Base-by-base conservation (phyloP, 1,284 basidiomycete species). In the Puccinia sorghi region DNA sequence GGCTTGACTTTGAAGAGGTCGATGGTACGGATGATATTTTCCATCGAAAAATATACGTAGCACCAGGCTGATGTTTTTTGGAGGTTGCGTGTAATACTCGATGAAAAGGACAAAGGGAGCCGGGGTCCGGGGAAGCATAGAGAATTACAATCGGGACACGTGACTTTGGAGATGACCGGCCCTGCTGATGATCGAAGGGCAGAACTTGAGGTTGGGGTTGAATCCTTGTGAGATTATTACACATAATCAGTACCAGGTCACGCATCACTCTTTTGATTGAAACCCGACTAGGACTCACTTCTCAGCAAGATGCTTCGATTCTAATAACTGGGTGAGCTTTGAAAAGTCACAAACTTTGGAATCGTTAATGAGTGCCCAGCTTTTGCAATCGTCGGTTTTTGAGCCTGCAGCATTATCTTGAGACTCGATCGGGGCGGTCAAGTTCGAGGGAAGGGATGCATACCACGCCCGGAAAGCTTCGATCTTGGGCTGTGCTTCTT, bases 151-250 rank as follows among this genome's bases (percentile, higher is more conserved):
- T 91, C 90, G 0, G 86, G 80, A 6, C 86, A 83, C 22, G 89
- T 84, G 1, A 89, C 88, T 0, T 83, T 80, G 74, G 15, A 48
- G 56, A 27, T 89, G 90, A 84, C 94, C 93, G 79, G 94, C 86
- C 86, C 82, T 0, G 87, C 86, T 50, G 87, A 82, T 92, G 92
- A 81, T 92, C 92, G 81, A 93, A 91, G 0, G 91, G 86, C 20
- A 91, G 86, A 50, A 57, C 57, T 43, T 66, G 72, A 25, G 70
- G 61, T 27, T 15, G 50, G 5, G 66, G 27, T 57, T 52, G 52
- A 27, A 27, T 67, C 27, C 66, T 32, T 71, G 54, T 70, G 22
- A 43, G 52, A 69, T 48, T 20, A 39, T 74, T 17, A 46, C 15
- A 46, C 43, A 46, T 32, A n/a, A 22, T 61, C 56, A 67, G 66